Evolutionary conservation across 148 eudicot species (phyloP).

Genomic region (Dianthus caryophyllus): DNA sequence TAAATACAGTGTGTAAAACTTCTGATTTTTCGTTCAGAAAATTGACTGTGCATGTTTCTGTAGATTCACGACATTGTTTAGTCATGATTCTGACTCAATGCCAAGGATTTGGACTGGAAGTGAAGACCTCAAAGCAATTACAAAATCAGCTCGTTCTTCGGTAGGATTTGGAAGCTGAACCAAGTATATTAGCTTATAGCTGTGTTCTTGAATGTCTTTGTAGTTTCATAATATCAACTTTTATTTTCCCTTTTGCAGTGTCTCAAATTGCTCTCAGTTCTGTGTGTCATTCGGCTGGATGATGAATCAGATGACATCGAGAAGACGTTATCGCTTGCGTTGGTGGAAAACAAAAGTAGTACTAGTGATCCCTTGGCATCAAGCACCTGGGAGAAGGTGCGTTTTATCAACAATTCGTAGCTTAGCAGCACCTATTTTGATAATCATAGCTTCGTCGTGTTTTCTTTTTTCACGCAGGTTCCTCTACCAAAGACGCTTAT

Average conservation of each 20-base stretch:
- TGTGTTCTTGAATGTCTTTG: background rate
- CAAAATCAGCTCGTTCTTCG: slow-evolving; percentile 81
- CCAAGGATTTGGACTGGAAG: slow-evolving; percentile 97
- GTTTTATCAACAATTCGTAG: slow-evolving; percentile 10
- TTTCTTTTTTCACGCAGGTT: slow-evolving; percentile 41
- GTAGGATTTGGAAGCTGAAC: slow-evolving; percentile 39
- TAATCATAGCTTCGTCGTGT: background rate
- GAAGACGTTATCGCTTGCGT: slow-evolving; percentile 59
- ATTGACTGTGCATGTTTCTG: slow-evolving; percentile 11
- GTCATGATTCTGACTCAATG: slow-evolving; percentile 94
- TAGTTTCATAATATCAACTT: background rate
- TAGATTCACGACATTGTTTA: slow-evolving; percentile 84
- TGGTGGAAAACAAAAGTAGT: slow-evolving; percentile 51
- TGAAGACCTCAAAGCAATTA: slow-evolving; percentile 87
- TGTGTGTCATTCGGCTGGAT: slow-evolving; percentile 89
- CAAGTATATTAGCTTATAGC: background rate
- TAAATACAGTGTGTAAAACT: slow-evolving; percentile 1
- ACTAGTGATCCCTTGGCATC: slow-evolving; percentile 73
- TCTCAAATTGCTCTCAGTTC: slow-evolving; percentile 73
- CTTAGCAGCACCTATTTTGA: no score
- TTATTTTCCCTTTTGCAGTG: slow-evolving; percentile 38
- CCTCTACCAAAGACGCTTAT: slow-evolving; percentile 76
- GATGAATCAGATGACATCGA: slow-evolving; percentile 69
- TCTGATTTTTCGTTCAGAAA: slow-evolving; percentile 8
- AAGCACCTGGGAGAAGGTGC: slow-evolving; percentile 93